phyloP scores from a whole-genome alignment of 2,329 filamentous ascomycete species.

The Scopulariopsis brevicaulis region DNA sequence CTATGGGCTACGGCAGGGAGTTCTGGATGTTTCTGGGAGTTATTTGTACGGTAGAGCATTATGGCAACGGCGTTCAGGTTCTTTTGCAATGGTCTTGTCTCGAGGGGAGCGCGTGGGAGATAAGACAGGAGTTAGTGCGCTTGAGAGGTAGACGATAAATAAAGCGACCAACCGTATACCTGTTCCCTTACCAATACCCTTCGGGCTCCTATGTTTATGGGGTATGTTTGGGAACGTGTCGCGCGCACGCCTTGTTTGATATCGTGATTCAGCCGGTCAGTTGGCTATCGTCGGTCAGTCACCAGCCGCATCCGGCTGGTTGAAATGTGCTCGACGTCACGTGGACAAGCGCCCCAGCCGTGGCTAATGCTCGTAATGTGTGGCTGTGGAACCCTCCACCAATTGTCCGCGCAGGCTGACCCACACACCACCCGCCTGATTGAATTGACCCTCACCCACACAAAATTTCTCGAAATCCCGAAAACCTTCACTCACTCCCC shows the following conservation, averaged over 20 bases:
- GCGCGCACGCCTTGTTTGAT: neutral
- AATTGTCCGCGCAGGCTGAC: neutral
- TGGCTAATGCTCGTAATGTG: neutral
- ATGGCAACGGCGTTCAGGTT: neutral
- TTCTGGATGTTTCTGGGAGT: neutral
- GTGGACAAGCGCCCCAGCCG: neutral
- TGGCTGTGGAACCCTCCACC: conserved; percentile 3
- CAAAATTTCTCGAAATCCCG: conserved; percentile 28
- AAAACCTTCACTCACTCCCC: conserved; percentile 23
- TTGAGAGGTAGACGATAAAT: neutral
- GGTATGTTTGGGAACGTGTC: too few species aligned
- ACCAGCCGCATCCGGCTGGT: neutral
- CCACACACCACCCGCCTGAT: conserved; percentile 7
- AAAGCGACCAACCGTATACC: too few species aligned
- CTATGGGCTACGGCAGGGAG: neutral
- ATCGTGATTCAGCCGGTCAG: too few species aligned
- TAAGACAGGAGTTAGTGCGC: neutral
- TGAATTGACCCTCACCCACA: conserved; percentile 20
- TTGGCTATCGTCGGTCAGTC: neutral
- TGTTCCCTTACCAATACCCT: too few species aligned
- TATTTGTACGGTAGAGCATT: too few species aligned
- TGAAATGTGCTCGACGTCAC: neutral
- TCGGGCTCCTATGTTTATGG: too few species aligned
- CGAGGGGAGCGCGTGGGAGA: too few species aligned
- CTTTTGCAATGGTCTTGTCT: neutral